Evolutionary conservation across 2,329 filamentous ascomycete genomes (phyloP).

Genomic region (Seiridium cupressi): DNA sequence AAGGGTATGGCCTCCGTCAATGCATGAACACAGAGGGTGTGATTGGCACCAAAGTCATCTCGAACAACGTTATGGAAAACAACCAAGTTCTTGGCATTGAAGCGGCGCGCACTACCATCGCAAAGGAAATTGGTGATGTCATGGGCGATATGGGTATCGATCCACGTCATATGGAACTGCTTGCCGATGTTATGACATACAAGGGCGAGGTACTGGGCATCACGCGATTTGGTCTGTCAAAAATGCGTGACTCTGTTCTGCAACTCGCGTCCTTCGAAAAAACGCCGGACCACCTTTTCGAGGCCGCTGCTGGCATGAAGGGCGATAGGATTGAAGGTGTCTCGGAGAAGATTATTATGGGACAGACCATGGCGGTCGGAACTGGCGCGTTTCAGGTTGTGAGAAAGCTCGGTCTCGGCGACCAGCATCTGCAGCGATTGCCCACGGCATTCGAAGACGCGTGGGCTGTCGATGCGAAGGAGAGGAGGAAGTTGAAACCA

Average conservation of each 20-base stretch:
- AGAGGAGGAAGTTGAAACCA: constrained; percentile 11
- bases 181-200: constrained; percentile 98
- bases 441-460: constrained; percentile 71
- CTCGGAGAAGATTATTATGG: constrained; percentile 96
- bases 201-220: constrained; percentile 97
- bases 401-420: constrained; percentile 66
- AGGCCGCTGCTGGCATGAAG: constrained; percentile 90
- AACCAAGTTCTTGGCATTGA: constrained; percentile 89
- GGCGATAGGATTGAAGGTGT: constrained; percentile 91
- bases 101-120: constrained; percentile 86
- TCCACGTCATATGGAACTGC: constrained; percentile 93
- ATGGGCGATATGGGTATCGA: constrained; percentile 97
- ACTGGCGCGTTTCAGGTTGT: constrained; percentile 93
- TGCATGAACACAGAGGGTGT: constrained; percentile 96
- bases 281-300: constrained; percentile 95
- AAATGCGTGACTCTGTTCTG: constrained; percentile 92
- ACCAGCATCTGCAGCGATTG: constrained; percentile 55
- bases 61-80: constrained; percentile 90
- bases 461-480: constrained; percentile 42
- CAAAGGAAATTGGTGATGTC: constrained; percentile 80
- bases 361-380: constrained; percentile 87
- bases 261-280: constrained; percentile 97
- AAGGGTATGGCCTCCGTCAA: constrained; percentile 85
- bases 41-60: constrained; percentile 68
- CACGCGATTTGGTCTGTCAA: constrained; percentile 91